Conservation (phyloP, 208 protist genomes). For the Trypanosoma platydactyli region DNA sequence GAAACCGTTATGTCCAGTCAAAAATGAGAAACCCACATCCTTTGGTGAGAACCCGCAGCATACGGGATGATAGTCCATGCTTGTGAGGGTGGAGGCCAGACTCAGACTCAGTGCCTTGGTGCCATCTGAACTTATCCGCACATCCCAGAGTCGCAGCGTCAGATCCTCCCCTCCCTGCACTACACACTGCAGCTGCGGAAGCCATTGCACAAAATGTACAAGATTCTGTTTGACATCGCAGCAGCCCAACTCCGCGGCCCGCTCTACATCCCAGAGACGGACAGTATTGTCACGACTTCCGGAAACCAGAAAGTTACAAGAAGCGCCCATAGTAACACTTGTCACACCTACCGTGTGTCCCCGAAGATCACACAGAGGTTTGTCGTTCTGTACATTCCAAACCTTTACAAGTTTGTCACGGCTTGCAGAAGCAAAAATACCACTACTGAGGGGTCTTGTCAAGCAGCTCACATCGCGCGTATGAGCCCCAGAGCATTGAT, state of each 20-base stretch:
- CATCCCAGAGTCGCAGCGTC: slow-evolving; percentile 67
- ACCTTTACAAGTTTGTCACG: slow-evolving; percentile 68
- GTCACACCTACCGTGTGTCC: slow-evolving; percentile 69
- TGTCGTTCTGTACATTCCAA: slow-evolving; percentile 50
- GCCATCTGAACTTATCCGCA: slow-evolving; percentile 41
- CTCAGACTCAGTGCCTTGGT: slow-evolving; percentile 27
- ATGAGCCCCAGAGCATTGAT: slow-evolving; percentile 57
- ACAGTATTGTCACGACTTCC: slow-evolving; percentile 83
- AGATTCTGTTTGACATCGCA: slow-evolving; percentile 75
- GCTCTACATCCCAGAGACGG: slow-evolving; percentile 66
- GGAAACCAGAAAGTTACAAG: slow-evolving; percentile 44
- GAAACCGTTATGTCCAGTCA: slow-evolving; percentile 78
- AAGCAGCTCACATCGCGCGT: slow-evolving; percentile 55
- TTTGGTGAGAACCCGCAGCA: slow-evolving; percentile 44
- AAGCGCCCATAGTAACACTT: slow-evolving; percentile 37
- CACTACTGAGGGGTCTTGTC: slow-evolving; percentile 42
- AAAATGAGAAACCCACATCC: slow-evolving; percentile 21
- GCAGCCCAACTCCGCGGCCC: slow-evolving; percentile 52
- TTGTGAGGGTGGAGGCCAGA: slow-evolving; percentile 49
- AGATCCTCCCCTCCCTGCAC: slow-evolving; percentile 74
- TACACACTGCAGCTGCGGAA: slow-evolving; percentile 58
- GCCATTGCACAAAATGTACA: slow-evolving; percentile 67
- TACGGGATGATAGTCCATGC: slow-evolving; percentile 67
- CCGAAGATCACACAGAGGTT: slow-evolving; percentile 36
- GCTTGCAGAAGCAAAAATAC: slow-evolving; percentile 54